Base-by-base conservation (phyloP, 345 rosid species). In the Arabidopsis suecica region DNA sequence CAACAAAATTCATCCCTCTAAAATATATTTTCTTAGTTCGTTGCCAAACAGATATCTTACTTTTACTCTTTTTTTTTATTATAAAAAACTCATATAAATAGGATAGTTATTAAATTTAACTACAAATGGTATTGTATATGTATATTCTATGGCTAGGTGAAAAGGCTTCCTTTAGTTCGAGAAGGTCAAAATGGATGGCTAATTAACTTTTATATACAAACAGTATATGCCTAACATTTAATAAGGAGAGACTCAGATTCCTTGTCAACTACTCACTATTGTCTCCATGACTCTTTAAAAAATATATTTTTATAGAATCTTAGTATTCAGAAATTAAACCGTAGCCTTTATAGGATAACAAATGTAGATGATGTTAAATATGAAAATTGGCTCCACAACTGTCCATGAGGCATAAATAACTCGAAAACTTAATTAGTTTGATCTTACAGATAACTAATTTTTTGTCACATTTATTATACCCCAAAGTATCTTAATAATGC, bases 381-480 rank as follows among this genome's bases (percentile, higher is more conserved):
- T 28, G 36, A 44, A 23, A 62, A 47, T 11, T 10, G 69, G 32
- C 30, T 18, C 22, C 23, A 64, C 59, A 49, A 4, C 12, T 50
- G 12, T 34, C 44, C n/a, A 33, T 47, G 23, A 5, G 8, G 14
- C 28, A 44, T n/a, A 45, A 23, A 14, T 40, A 22, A 18, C 64
- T 36, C 45, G 48, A 62, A 25, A 25, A 62, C 0, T 22, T 16
- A 16, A 16, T 16, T 16, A 16, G 18, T 10, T 66, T 48, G 6
- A 34, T 34, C 20, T 7, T 36, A 66, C 13, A 20, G 13, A 37
- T 37, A 12, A 50, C 47, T 23, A 50, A 22, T 36, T 63, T 36
- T 63, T n/a, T n/a, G n/a, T 44, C 54, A 9, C 40, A 44, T 45
- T 62, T 62, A 62, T 62, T 56, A 32, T 56, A 32, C 22, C 12